These are phyloP conservation scores for Cyphellophora attinorum DNA, from an alignment of 2,329 filamentous ascomycete species.

Conservation along the genomic window DNA sequence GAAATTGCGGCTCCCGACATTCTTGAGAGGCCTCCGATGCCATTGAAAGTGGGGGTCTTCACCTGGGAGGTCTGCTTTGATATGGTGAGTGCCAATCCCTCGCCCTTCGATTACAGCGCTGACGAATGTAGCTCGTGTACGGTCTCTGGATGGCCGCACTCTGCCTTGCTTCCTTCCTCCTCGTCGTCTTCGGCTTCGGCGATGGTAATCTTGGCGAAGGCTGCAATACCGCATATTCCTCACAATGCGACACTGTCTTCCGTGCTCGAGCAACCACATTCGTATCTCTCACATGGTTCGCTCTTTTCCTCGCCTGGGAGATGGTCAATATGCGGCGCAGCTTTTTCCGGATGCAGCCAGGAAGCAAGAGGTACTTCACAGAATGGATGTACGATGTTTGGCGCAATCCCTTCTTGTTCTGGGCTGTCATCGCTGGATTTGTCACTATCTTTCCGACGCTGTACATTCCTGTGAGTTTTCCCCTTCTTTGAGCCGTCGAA, in stretches of 20 bases:
- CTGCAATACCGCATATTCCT: constrained; percentile 51
- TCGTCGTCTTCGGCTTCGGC: constrained; percentile 55
- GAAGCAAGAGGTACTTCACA: constrained; percentile 49
- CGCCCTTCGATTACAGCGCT: constrained; percentile 1
- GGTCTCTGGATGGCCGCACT: constrained; percentile 68
- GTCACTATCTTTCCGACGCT: constrained; percentile 50
- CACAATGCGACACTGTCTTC: constrained; percentile 54
- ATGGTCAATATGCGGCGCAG: constrained; percentile 63
- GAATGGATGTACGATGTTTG: constrained; percentile 61
- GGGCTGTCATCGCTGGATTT: constrained; percentile 49
- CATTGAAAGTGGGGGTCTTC: constrained; percentile 58
- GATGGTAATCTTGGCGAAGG: constrained; percentile 48
- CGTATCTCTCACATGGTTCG: constrained; percentile 65
- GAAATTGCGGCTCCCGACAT: constrained; percentile 67
- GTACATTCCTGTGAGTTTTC: constrained; percentile 49
- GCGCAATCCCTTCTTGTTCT: constrained; percentile 65
- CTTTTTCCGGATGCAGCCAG: constrained; percentile 66
- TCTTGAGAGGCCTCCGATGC: constrained; percentile 62
- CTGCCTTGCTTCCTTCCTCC: constrained; percentile 52
- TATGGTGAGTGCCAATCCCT: too few relatives aligned
- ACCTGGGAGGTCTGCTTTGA: constrained; percentile 68
- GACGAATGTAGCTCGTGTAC: too few relatives aligned
- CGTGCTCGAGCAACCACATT: constrained; percentile 65
- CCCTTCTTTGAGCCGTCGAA: background rate
- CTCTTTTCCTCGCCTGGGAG: constrained; percentile 70